These are phyloP conservation scores for Nicotiana otophora DNA, from an alignment of 257 asterid genomes.

Conservation along the genomic window DNA sequence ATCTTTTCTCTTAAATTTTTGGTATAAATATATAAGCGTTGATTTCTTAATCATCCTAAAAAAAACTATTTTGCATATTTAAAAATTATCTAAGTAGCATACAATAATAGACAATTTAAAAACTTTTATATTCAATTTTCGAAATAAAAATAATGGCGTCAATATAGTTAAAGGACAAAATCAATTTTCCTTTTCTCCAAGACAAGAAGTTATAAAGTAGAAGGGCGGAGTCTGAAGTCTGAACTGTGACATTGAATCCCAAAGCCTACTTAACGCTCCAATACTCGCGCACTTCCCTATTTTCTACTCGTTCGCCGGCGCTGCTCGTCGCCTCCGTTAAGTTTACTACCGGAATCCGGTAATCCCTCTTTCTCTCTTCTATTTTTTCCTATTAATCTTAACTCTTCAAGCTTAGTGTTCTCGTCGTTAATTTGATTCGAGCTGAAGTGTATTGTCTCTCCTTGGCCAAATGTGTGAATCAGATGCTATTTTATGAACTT, in stretches of 20 bases:
- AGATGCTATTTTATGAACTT: not conserved
- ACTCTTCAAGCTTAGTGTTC: not conserved
- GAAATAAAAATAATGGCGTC: too few relatives aligned
- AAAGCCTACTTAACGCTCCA: not conserved
- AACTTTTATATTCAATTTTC: too few relatives aligned
- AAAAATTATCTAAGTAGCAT: too few relatives aligned
- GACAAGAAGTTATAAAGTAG: not conserved
- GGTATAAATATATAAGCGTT: too few relatives aligned
- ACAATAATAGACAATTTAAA: too few relatives aligned
- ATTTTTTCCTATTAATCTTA: not conserved
- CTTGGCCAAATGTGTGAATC: not conserved
- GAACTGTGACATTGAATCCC: not conserved
- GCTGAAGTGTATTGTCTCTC: not conserved
- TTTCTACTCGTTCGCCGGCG: not conserved
- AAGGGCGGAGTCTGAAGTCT: not conserved
- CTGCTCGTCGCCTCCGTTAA: not conserved
- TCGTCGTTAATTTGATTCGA: not conserved
- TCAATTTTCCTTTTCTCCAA: not conserved
- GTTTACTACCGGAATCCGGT: not conserved
- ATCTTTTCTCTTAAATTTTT: too few relatives aligned
- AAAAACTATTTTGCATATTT: too few relatives aligned
- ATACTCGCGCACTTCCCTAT: not conserved
- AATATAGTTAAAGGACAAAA: not conserved
- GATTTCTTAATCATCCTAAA: too few relatives aligned
- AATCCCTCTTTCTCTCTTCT: not conserved